A percentile compares a stretch with the other conserved stretches of the same genome.
Evolutionary conservation across 805 yeast species (phyloP).

Genomic region (Nakazawaea populi): DNA sequence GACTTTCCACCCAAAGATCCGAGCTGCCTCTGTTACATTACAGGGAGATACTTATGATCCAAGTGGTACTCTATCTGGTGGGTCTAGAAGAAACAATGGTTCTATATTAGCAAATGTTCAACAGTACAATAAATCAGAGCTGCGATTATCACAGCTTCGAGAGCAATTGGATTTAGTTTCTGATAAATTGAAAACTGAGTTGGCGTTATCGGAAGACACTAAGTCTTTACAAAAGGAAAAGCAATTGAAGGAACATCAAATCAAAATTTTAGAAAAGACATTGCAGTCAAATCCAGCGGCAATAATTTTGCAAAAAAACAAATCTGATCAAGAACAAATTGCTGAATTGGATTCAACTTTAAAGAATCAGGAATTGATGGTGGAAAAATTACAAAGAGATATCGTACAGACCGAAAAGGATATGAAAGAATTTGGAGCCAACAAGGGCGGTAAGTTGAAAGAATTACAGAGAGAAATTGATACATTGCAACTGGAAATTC

Average conservation of each 20-base stretch:
- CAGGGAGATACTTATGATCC: constrained; percentile 97
- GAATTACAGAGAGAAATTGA: constrained; percentile 51
- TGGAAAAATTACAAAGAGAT: constrained; percentile 31
- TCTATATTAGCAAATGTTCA: constrained; percentile 63
- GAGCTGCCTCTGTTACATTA: constrained; percentile 78
- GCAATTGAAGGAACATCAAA: constrained; percentile 52
- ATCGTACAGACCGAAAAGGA: constrained; percentile 60
- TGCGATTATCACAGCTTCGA: constrained; percentile 34
- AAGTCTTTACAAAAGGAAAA: constrained; percentile 52
- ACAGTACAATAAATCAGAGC: constrained; percentile 44
- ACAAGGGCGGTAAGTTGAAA: constrained; percentile 76
- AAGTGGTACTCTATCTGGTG: constrained; percentile 92
- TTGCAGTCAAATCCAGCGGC: constrained; percentile 52
- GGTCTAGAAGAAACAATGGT: constrained; percentile 61
- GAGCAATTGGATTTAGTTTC: constrained; percentile 34
- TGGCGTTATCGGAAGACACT: constrained; percentile 41
- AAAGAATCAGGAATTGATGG: constrained; percentile 25
- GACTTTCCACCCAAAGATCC: constrained; percentile 79
- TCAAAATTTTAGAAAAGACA: constrained; percentile 48
- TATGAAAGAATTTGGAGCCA: constrained; percentile 70
- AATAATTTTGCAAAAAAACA: constrained; percentile 44
- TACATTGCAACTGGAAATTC: constrained; percentile 30
- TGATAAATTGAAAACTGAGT: constrained; percentile 34
- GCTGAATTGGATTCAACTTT: constrained; percentile 32
- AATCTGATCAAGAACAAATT: constrained; percentile 40